Percentiles rank a stretch among this genome's conserved stretches.
Conservation (phyloP, 176 grass and related monocot genomes). For the Otatea glauca region DNA sequence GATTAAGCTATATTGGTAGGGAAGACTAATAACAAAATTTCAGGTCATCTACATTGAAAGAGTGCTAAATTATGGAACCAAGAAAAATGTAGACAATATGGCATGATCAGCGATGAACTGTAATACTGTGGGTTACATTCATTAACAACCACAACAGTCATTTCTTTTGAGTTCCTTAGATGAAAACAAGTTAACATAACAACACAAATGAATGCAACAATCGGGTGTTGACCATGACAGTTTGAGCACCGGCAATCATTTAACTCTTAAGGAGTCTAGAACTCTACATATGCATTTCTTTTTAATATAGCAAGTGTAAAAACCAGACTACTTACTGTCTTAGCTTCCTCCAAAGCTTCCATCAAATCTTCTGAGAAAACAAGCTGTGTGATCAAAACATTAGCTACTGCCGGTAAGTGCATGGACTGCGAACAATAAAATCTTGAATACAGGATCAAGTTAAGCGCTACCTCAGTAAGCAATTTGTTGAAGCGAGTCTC, state of each 20-base stretch:
- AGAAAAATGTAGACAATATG: neutral
- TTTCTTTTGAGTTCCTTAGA: constrained; percentile 25
- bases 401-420: constrained; percentile 36
- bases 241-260: neutral
- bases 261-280: neutral
- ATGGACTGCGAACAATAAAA: constrained; percentile 36
- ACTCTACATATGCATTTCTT: neutral
- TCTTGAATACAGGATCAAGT: constrained; percentile 32
- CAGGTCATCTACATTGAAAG: neutral
- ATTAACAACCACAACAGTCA: neutral
- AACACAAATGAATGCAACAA: constrained; percentile 11
- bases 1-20: constrained; percentile 32
- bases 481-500: constrained; percentile 85
- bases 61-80: constrained; percentile 21
- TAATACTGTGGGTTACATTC: neutral
- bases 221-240: neutral
- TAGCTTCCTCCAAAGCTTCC: constrained; percentile 98
- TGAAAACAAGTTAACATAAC: constrained; percentile 15
- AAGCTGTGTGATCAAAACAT: constrained; percentile 66
- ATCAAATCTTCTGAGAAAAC: constrained; percentile 89
- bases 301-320: constrained; percentile 22
- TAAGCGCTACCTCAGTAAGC: constrained; percentile 70
- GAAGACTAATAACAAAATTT: constrained; percentile 9
- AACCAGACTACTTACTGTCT: constrained; percentile 63
- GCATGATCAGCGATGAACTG: constrained; percentile 8